These are phyloP conservation scores for Lactifluus pinguis DNA, from an alignment of 768 basidiomycete species.

Conservation along the genomic window DNA sequence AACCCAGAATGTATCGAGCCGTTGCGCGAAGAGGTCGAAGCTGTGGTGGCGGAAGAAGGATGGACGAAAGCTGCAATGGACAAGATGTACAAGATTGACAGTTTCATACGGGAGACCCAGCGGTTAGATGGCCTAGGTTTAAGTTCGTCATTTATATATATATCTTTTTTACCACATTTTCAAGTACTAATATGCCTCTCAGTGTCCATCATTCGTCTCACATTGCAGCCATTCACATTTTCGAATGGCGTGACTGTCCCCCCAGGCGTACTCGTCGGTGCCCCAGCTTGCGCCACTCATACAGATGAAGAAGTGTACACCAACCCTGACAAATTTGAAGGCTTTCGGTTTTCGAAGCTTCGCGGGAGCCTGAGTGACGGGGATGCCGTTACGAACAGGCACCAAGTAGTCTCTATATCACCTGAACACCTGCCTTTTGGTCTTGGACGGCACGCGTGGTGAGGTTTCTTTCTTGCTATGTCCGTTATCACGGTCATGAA, in stretches of 20 bases:
- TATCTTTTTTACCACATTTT: neutral
- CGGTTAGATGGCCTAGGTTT: slow-evolving; percentile 21
- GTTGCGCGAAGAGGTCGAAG: slow-evolving; percentile 28
- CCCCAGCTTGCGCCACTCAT: slow-evolving; percentile 27
- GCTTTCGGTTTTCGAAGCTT: slow-evolving; percentile 30
- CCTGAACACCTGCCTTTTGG: slow-evolving; percentile 22
- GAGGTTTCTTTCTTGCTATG: neutral
- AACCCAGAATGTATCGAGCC: slow-evolving; percentile 23
- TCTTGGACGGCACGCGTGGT: slow-evolving; percentile 25
- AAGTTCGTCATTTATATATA: slow-evolving; percentile 17
- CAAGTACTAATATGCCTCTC: neutral
- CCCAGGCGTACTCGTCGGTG: slow-evolving; percentile 28
- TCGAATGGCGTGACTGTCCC: slow-evolving; percentile 37
- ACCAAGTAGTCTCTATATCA: slow-evolving; percentile 11
- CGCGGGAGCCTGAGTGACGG: neutral
- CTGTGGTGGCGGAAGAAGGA: slow-evolving; percentile 23
- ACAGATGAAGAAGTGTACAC: slow-evolving; percentile 25
- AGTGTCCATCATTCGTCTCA: slow-evolving; percentile 27
- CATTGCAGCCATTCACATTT: slow-evolving; percentile 33
- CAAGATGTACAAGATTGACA: slow-evolving; percentile 29
- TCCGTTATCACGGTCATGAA: neutral
- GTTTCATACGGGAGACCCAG: slow-evolving; percentile 29
- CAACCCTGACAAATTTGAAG: slow-evolving; percentile 33
- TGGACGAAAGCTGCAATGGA: slow-evolving; percentile 26
- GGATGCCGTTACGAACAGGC: neutral